Base-by-base conservation (phyloP, 2,329 filamentous ascomycete species). In the Cladosporium sp. region DNA sequence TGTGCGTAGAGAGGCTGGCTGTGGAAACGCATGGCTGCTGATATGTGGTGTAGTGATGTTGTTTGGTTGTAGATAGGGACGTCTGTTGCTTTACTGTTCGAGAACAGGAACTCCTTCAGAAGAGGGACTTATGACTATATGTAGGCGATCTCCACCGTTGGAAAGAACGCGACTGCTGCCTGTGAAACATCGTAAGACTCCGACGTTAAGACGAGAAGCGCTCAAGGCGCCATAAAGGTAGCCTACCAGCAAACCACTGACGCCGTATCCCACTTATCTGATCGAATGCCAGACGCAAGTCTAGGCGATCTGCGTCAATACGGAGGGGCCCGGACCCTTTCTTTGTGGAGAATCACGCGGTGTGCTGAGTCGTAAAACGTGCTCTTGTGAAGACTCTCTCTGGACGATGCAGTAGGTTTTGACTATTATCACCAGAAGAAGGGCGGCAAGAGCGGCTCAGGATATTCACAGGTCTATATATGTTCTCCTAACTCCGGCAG, bases 1-100 rank as follows among this genome's bases (percentile, higher is more conserved):
- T 72, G 73, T 16, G 68, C 49, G 32, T 72, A 62, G 43, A 70
- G 53, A 23, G 69, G 67, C 59, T 67, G 58, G 32, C 58, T 66
- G 63, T 66, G 70, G 28, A 91, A 78, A 0, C 90, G 86, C 73
- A 94, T 92, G 64, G 84, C 59, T 46, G 59, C 18, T 62, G 43
- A 53, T 53, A 30, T 51, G 26, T 30, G n/a, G 16, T 58, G 18
- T 30, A 16, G 2, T 58, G 34, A 43, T 46, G 10, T 58, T 58
- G 36, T 54, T 23, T 5, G 18, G 5, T 6, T 2, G 21, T 46
- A 48, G 57, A n/a, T 14, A 32, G 6, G 49, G 21, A 11, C 11
- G 21, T 18, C 13, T 49, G 39, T 49, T 30, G 18, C 7, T 48
- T 26, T 48, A 7, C 25, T 53, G 48, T 13, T 62, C 59, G 39